Evolutionary conservation across 441 rosid species (phyloP).

Genomic region (Hypseocharis bilobata): DNA sequence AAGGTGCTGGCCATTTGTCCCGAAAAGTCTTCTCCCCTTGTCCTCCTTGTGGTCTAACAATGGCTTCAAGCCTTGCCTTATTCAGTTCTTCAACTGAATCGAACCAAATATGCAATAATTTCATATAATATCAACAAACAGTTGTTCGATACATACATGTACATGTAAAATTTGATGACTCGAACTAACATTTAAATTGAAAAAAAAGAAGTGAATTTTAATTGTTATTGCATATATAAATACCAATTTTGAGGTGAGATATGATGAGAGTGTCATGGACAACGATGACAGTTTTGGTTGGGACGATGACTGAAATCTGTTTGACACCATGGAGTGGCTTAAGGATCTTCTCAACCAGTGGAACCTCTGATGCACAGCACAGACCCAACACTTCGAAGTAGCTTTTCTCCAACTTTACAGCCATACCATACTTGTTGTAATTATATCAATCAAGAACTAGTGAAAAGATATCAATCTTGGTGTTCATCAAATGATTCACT

Average conservation of each 20-base stretch:
- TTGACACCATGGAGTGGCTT: slow-evolving; percentile 52
- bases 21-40: no score
- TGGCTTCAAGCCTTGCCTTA: slow-evolving; percentile 73
- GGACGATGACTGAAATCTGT: slow-evolving; percentile 58
- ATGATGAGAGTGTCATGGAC: slow-evolving; percentile 54
- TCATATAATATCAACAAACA: not conserved
- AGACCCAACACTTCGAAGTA: slow-evolving; percentile 78
- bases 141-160: not conserved
- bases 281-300: slow-evolving; percentile 73
- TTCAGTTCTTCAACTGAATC: slow-evolving; percentile 63
- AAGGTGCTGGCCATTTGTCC: slow-evolving; percentile 92
- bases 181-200: no score
- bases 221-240: not conserved
- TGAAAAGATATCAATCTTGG: no score
- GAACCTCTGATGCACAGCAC: slow-evolving; percentile 79
- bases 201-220: not conserved
- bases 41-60: slow-evolving; percentile 43
- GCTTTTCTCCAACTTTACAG: slow-evolving; percentile 49
- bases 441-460: no score
- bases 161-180: no score
- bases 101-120: not conserved
- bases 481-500: no score
- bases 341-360: slow-evolving; percentile 58
- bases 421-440: slow-evolving; percentile 1
- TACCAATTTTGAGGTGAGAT: slow-evolving; percentile 76